Conservation (phyloP, 2,329 filamentous ascomycete species). For the Paraphaeosphaeria sporulosa region DNA sequence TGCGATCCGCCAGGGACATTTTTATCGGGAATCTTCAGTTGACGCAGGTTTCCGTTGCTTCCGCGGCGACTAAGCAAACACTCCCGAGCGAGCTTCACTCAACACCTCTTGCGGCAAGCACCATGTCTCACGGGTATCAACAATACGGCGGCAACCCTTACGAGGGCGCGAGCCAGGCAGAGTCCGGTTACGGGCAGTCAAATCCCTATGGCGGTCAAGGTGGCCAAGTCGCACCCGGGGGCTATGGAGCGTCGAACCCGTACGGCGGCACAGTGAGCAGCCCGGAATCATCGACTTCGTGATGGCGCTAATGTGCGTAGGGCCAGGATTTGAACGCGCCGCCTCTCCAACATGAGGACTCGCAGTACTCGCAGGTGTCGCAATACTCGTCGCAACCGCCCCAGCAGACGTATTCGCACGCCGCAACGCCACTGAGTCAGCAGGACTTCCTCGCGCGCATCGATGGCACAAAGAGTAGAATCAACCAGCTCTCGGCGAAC, state of each 20-base stretch:
- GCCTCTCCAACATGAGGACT: slow-evolving; percentile 42
- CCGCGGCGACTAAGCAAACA: slow-evolving; percentile 33
- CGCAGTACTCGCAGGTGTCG: slow-evolving; percentile 50
- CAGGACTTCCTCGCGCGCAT: slow-evolving; percentile 74
- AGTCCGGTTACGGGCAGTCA: slow-evolving; percentile 35
- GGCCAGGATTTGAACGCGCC: slow-evolving; percentile 35
- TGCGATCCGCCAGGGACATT: not conserved
- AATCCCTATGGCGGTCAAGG: slow-evolving; percentile 50
- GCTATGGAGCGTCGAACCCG: slow-evolving; percentile 41
- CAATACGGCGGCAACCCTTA: slow-evolving; percentile 69
- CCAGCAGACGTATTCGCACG: slow-evolving; percentile 62
- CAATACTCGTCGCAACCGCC: slow-evolving; percentile 38
- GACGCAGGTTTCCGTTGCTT: slow-evolving; percentile 38
- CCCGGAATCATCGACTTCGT: slow-evolving; percentile 17
- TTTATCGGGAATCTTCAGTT: slow-evolving; percentile 18
- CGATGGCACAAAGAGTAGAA: slow-evolving; percentile 71
- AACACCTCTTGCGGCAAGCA: slow-evolving; percentile 17
- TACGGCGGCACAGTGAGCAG: slow-evolving; percentile 37
- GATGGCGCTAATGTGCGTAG: slow-evolving; percentile 27
- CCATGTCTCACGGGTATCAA: slow-evolving; percentile 57
- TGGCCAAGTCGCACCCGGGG: slow-evolving; percentile 26
- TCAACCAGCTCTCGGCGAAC: slow-evolving; percentile 70
- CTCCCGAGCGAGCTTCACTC: slow-evolving; percentile 23
- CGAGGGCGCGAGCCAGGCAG: slow-evolving; percentile 57
- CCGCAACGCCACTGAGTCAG: slow-evolving; percentile 63